Base-by-base conservation (phyloP, 2,329 filamentous ascomycete species). In the Claviceps fusiformis region DNA sequence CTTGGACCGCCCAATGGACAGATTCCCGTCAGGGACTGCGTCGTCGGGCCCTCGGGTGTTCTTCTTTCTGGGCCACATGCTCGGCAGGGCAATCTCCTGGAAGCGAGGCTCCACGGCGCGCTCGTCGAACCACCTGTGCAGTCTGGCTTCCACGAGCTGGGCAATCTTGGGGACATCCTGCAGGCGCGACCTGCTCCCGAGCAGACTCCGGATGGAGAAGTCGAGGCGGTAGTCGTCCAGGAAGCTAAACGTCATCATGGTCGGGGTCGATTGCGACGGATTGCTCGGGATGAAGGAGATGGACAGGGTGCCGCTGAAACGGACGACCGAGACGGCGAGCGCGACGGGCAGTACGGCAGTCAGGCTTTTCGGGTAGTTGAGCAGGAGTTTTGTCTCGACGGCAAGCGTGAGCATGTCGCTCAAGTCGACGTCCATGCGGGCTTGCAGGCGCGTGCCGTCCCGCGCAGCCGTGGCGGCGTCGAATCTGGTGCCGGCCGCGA, bases 351-450 rank as follows among this genome's bases (percentile, higher is more conserved):
- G 76, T 8, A 96, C 86, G 0, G 93, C 93, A 6, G 90, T 88
- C 54, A 89, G 76, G 8, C 88, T 88, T 66, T 91, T 95, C 0
- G 93, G 93, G 67, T 95, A 98, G 70, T 98, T 98, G 55, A 98
- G 78, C 50, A 95, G 78, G 59, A 98, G 75, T 63, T 93, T 95
- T 3, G 93, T 98, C 73, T 98, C 93, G 31, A 98, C 78, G 0
- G 90, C 93, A 54, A 98, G 75, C 0, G 93, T 98, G 57, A 98
- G 89, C 70, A 95, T 91, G 70, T 98, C 93, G 70, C 87, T 93
- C 56, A 98, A 73, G 68, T 98, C 93, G 41, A 98, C 91, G 69
- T 98, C 93, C 88, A 98, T 95, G 57, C 91, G 77, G 0, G 93
- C 93, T 69, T 98, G 93, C 24, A 98, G 75, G 44, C 91, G 79